Conservation (phyloP, 306 rosid species). For the Datisca glomerata region DNA sequence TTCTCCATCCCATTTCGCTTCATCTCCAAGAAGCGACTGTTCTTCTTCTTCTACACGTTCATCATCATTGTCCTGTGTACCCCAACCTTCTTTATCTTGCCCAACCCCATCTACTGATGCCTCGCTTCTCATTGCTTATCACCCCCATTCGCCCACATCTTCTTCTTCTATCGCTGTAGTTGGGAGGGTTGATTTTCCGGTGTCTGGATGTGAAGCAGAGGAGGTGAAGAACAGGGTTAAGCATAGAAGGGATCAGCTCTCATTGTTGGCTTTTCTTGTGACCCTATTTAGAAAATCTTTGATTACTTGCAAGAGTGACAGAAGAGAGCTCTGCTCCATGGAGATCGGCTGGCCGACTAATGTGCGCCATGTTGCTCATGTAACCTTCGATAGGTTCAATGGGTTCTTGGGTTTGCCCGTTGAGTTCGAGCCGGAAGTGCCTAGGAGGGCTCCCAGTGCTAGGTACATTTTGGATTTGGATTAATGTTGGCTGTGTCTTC, state of each 20-base stretch:
- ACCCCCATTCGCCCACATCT: constrained; percentile 10
- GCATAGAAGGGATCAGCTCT: constrained; percentile 31
- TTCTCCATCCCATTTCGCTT: constrained; percentile 36
- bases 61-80: constrained; percentile 1
- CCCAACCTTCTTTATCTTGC: constrained; percentile 12
- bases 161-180: constrained; percentile 13
- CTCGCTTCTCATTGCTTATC: constrained; percentile 13
- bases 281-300: constrained; percentile 57
- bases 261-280: constrained; percentile 37
- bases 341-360: constrained; percentile 74
- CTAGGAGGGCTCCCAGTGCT: constrained; percentile 92
- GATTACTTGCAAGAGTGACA: constrained; percentile 33
- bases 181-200: constrained; percentile 14
- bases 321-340: constrained; percentile 40
- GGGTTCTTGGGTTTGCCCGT: constrained; percentile 96
- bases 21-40: constrained; percentile 28
- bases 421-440: constrained; percentile 78
- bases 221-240: constrained; percentile 13
- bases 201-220: constrained; percentile 18
- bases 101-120: constrained; percentile 17
- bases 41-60: constrained; percentile 26
- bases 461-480: constrained; percentile 28
- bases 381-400: constrained; percentile 82
- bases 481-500: neutral
- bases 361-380: constrained; percentile 92